Base-by-base conservation (phyloP, 805 yeast species). In the Yamadazyma phyllophila region DNA sequence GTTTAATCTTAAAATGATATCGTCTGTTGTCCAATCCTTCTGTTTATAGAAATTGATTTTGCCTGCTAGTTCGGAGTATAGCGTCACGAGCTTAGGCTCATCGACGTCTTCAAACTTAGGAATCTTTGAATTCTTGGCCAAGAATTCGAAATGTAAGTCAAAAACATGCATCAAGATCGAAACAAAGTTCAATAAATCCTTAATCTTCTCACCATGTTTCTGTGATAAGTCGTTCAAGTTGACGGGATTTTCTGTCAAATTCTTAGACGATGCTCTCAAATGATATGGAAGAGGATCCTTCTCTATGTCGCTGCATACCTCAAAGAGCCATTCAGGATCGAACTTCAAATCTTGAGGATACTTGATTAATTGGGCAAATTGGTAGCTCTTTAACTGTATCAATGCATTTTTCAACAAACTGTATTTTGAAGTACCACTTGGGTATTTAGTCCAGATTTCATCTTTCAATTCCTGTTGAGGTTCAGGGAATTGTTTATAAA, bases 341-440 rank as follows among this genome's bases (percentile, higher is more conserved):
- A 52, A 62, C 20, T 34, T 38, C 2, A 15, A 27, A 41, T 50
- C 48, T 48, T 41, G n/a, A 43, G 55, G 45, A 16, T 61, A 62
- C 7, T 72, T 65, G 3, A 78, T 56, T 27, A 77, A 47, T 30
- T 55, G 58, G 4, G 81, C 69, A 51, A 65, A 73, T 16, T 55
- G 50, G 46, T 69, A 69, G 0, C 71, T 65, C 20, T 57, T 34
- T 10, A 60, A 50, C 29, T 67, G 62, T 2, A 77, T 49, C 7
- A 50, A 41, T 1, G 73, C 57, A 40, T 69, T 74, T 32, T 72
- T 68, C 12, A 73, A 58, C 26, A 77, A 53, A 2, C 72, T 63
- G 50, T 67, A 71, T 53, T 71, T 73, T 2, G 81, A 76, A 2
- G 80, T 71, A 0, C 83, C 83, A 15, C 78, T 75, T 0, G 83